Evolutionary conservation across 345 rosid species (phyloP), one percentile per base, ranked within the genome.

Genomic region (Corchorus olitorius): DNA sequence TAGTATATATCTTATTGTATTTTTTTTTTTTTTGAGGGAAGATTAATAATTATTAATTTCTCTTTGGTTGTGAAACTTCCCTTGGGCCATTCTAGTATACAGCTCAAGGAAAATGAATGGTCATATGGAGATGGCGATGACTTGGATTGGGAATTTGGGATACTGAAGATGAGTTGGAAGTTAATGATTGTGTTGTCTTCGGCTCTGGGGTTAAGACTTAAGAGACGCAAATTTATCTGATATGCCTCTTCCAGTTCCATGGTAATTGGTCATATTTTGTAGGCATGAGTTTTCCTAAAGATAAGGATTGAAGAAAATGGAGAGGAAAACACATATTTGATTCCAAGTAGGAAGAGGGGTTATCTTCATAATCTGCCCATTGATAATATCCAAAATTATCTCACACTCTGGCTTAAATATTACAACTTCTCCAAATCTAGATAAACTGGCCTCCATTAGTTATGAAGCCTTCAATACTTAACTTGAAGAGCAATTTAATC

Each of bases 331-430:
- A 8, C 84, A 27, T 80, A 87, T 68, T 77, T 53, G 74, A 86
- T 92, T 77, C 41, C 68, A 39, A 12, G 62, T 11, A 88, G 99
- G 78, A 95, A 95, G 77, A 85, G 99, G 75, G 99, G 98, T 0
- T 93, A 93, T 58, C 68, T 95, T 13, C 99, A 96, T 81, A 96
- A 96, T 53, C 91, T 93, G 6, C 98, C 98, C 5, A 86, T 91
- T 37, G 5, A 74, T 11, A 27, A 27, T 27, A 27, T 27, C 27
- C 27, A 27, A 27, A 27, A 27, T 27, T 27, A 27, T 27, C 27
- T 27, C 27, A 27, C 27, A 27, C 27, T 27, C 27, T 27, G 27
- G 27, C 27, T 27, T 27, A 27, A 27, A n/a, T n/a, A n/a, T 27
- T 27, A 27, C 27, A 27, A 27, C 1, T 27, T 27, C 27, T n/a